Base-by-base conservation (phyloP, 2,329 filamentous ascomycete species). In the Rhinocladiella mackenziei region DNA sequence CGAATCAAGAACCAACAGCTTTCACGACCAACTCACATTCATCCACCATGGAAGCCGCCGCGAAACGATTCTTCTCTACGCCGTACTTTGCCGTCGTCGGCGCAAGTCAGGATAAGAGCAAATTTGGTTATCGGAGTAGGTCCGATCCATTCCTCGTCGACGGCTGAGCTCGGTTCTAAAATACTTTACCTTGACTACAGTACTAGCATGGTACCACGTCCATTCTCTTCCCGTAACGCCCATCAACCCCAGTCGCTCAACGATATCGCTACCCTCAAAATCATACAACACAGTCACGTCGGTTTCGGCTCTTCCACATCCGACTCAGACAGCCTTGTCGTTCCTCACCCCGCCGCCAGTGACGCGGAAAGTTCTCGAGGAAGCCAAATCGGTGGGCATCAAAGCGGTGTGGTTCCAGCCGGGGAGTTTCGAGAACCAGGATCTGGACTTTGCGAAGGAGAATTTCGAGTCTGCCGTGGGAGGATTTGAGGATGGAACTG, bases 341-440 rank as follows among this genome's bases (percentile, higher is more conserved):
- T 78, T 97, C 59, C 88, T 97, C 62, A 97, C 92, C 9, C 87
- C 87, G 2, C 91, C 92, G 0, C 66, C 74, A 2, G 80, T 86
- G 20, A 95, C 92, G 1, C 75, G 83, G 47, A 69, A 80, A 58
- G 71, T 94, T 5, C 71, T 97, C 29, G 73, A 81, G 51, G 85
- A 94, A 64, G 92, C 91, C 0, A 85, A 82, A 64, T 71, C 77
- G 43, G 72, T 84, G 8, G 83, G 89, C 2, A 70, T 94, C 32
- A 75, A 78, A 13, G 77, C 86, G 18, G 81, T 95, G 4, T 95
- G 87, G 85, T 69, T 97, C 54, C 92, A 97, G 68, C 92, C 92
- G 0, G 92, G 91, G 1, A 89, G 81, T 11, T 97, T 85, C 61
- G 81, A 95, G 62, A 78, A 85, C 39, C 78, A 80, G 45, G 84